A percentile compares a stretch with the other conserved stretches of the same genome.
Evolutionary conservation across 352 stramenopile genomes (phyloP).

Genomic region (Pythium oligandrum): DNA sequence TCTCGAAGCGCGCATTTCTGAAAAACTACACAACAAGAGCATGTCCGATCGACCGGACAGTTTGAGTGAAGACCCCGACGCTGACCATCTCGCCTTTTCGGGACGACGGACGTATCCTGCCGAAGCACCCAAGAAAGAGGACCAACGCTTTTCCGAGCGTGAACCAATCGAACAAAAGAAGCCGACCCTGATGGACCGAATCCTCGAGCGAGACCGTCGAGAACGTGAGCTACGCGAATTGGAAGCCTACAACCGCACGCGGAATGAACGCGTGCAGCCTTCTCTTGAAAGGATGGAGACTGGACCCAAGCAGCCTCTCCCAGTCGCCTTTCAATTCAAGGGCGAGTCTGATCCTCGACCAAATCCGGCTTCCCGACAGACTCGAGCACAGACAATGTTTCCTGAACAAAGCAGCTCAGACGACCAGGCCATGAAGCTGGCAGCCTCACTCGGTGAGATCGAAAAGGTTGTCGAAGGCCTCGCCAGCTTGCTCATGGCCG

Average conservation of each 20-base stretch:
- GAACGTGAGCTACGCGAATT: background rate
- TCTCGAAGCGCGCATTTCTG: constrained; percentile 65
- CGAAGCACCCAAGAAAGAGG: constrained; percentile 44
- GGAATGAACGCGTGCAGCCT: background rate
- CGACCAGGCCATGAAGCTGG: constrained; percentile 32
- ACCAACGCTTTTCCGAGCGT: constrained; percentile 37
- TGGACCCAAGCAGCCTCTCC: background rate
- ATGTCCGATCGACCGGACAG: constrained; percentile 25
- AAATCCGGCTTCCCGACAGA: background rate
- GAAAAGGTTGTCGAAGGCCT: constrained; percentile 58
- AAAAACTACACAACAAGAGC: constrained; percentile 27
- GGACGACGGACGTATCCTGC: constrained; percentile 63
- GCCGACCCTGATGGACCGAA: background rate
- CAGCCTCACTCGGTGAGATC: constrained; percentile 48
- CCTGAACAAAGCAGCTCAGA: constrained; percentile 1
- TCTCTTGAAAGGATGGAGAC: no score
- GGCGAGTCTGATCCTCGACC: background rate
- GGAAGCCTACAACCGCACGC: background rate
- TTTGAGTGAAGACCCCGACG: constrained; percentile 17
- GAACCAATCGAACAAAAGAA: background rate
- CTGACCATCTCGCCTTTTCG: constrained; percentile 36
- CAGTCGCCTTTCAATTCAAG: background rate
- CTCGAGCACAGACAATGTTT: background rate
- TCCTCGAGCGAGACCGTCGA: background rate
- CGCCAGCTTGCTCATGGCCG: constrained; percentile 29